These are phyloP conservation scores for Galeopsis tetrahit DNA, from an alignment of 257 asterid species.

Conservation along the genomic window DNA sequence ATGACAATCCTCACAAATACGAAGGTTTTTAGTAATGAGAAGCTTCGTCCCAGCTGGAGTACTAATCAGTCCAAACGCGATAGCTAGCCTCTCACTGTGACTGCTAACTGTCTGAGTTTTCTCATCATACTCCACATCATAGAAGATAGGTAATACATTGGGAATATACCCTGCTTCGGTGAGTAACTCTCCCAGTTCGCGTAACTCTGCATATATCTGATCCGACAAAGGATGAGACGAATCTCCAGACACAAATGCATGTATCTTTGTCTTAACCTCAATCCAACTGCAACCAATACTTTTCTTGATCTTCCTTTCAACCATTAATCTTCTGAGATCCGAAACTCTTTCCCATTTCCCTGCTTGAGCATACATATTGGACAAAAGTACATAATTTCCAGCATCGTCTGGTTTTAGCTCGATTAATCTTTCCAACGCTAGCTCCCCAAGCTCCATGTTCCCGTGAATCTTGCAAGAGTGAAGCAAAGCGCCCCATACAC, in stretches of 20 bases:
- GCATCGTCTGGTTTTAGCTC: slow-evolving; percentile 62
- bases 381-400: slow-evolving; percentile 61
- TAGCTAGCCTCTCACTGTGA: slow-evolving; percentile 70
- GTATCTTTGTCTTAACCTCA: slow-evolving; percentile 54
- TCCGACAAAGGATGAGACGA: slow-evolving; percentile 59
- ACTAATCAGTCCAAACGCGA: slow-evolving; percentile 63
- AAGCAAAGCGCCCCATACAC: slow-evolving; percentile 75
- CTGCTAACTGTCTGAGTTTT: slow-evolving; percentile 50
- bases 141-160: slow-evolving; percentile 53
- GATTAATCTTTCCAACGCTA: slow-evolving; percentile 53
- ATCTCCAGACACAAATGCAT: slow-evolving; percentile 66
- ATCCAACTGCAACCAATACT: slow-evolving; percentile 65
- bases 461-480: slow-evolving; percentile 63
- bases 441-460: slow-evolving; percentile 59
- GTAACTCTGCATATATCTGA: slow-evolving; percentile 52
- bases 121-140: slow-evolving; percentile 69
- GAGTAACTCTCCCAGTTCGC: slow-evolving; percentile 48
- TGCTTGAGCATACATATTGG: slow-evolving; percentile 67
- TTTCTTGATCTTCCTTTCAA: slow-evolving; percentile 54
- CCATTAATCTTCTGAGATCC: slow-evolving; percentile 53
- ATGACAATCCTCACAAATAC: slow-evolving; percentile 74
- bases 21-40: slow-evolving; percentile 57
- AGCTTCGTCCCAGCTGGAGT: slow-evolving; percentile 61
- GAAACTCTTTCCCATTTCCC: slow-evolving; percentile 70
- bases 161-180: slow-evolving; percentile 59